Evolutionary conservation across 805 yeast genomes (phyloP), one percentile per base, ranked within the genome.

Genomic region (Nakazawaea wyomingensis): DNA sequence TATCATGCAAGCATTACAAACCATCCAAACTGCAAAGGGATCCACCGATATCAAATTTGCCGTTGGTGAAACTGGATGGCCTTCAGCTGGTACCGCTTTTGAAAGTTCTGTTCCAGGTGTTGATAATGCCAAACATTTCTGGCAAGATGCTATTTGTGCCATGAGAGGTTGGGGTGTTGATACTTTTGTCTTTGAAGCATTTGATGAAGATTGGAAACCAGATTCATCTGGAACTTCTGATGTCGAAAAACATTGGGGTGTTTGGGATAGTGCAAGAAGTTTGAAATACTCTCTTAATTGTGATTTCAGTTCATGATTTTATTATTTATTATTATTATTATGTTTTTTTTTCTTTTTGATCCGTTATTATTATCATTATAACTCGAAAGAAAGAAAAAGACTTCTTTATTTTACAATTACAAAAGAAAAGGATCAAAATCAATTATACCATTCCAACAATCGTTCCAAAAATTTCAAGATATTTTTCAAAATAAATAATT

Each of bases 21-120:
- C 74, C 48, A 79, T 91, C 57, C 96, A 91, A 75, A 71, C 87
- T 54, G 65, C 76, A 55, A 90, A 91, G 74, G 96, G 96, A 50
- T 68, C 84, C 48, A 82, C 91, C 46, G 90, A 88, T 66, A 76
- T 91, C 56, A 74, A 80, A 45, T 88, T 90, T 74, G 90, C 91
- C 89, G 93, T 89, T 57, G 96, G 97, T 65, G 96, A 90, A 73
- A 89, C 97, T 51, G 96, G 97, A 55, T 89, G 96, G 96, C 95
- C 96, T 62, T 76, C 96, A 27, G 80, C 74, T 5, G 97, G 97
- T 65, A 78, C 87, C 48, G 65, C 69, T 59, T 89, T 66, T 56
- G 88, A 79, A 60, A 46, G 57, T 51, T 69, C 96, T 41, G 61
- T 64, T 22, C 96, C 97, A 56, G 62, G 81, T 55, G 74, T 78